Conservation (phyloP, 2,329 filamentous ascomycete species). For the Phyllosticta ampelicida region DNA sequence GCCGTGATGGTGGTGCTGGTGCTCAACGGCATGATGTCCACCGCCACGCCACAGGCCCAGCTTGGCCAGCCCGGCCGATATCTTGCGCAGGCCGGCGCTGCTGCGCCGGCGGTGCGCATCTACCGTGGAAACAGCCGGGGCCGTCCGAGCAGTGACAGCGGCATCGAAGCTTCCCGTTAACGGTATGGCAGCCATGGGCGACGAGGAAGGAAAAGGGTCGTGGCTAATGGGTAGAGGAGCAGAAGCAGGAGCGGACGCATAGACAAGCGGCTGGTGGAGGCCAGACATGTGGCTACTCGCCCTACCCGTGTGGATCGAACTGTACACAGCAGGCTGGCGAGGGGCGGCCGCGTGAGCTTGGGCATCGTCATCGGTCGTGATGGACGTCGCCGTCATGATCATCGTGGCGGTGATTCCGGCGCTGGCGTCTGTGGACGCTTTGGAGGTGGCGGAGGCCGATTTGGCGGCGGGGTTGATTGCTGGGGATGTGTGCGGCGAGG, state of each 20-base stretch:
- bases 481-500: background rate
- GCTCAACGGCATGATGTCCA: background rate
- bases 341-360: background rate
- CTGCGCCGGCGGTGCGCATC: background rate
- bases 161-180: background rate
- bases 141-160: background rate
- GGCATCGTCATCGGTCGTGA: background rate
- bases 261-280: background rate
- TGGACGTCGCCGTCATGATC: background rate
- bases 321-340: background rate
- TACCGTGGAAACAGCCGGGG: too few species aligned
- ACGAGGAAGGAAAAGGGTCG: background rate
- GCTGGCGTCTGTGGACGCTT: background rate
- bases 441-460: background rate
- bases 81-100: background rate
- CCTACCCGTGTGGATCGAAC: background rate
- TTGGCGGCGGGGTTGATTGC: background rate
- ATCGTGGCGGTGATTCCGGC: background rate
- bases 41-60: background rate
- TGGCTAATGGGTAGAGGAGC: background rate
- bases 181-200: background rate
- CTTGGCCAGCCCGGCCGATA: background rate
- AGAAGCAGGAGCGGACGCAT: background rate
- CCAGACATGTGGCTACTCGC: background rate
- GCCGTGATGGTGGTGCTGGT: background rate